Evolutionary conservation across 23 red algal species (phyloP), one percentile per base, ranked within the genome.

Genomic region (Rhodosorus marinus): DNA sequence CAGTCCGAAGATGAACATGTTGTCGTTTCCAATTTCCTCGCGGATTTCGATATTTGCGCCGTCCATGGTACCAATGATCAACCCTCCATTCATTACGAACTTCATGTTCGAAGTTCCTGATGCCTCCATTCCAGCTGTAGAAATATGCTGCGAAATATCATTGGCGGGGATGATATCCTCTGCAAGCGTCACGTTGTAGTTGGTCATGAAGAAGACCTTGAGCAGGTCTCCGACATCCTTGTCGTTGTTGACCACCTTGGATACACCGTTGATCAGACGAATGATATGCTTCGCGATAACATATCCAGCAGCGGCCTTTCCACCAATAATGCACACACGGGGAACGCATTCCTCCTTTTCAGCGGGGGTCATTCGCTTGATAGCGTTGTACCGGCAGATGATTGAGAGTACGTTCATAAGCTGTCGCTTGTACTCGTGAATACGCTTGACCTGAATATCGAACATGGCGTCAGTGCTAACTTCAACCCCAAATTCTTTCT

Each of bases 391-490:
- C 55, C 90, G 76, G 14, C 53, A 40, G 52, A 98, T 98, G 27
- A 98, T 80, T 20, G 79, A 79, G 26, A 98, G 43, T 53, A 98
- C 86, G 32, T 98, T 98, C 47, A 98, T 71, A 31, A 98, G 42
- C 74, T 98, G 90, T 11, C 90, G 70, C 70, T 98, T 98, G 79
- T 98, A 98, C 60, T 98, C 90, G 26, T 98, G 90, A 54, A 98
- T 98, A 40, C 90, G 76, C 36, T 98, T 98, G 58, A 98, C 77
- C 63, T 98, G 90, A n/a, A 98, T 84, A 42, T 98, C 90, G 67
- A 98, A 98, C 41, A 98, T 31, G 3, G 90, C 70, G 31, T 98
- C 65, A 49, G 33, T 29, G 29, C 67, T 67, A 14, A 98, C 79
- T 20, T 83, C 60, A 0, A 85, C 55, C 35, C 75, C 62, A 43